Percentiles rank a stretch among this genome's conserved stretches.
These are phyloP conservation scores for Fusarium phyllophilum DNA, from an alignment of 2,329 filamentous ascomycete species.

Conservation along the genomic window DNA sequence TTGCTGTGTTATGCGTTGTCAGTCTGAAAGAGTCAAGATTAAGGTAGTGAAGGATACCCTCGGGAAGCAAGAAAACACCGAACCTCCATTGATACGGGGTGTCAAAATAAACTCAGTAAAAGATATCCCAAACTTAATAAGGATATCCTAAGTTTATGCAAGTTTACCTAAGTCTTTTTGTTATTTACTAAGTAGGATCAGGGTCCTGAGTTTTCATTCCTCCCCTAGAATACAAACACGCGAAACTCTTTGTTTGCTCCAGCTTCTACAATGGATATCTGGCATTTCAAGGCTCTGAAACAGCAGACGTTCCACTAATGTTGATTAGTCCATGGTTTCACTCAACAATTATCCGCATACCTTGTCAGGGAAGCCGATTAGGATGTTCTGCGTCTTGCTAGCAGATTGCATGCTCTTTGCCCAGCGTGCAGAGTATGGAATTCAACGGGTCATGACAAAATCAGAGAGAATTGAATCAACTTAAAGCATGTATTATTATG, in stretches of 20 bases:
- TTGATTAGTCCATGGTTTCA: neutral
- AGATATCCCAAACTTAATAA: too few relatives aligned
- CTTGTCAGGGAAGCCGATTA: neutral
- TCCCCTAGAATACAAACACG: neutral
- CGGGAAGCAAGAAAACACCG: too few relatives aligned
- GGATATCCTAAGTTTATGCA: too few relatives aligned
- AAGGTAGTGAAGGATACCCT: neutral
- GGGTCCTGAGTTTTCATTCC: too few relatives aligned
- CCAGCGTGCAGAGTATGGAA: neutral
- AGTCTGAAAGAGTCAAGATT: neutral
- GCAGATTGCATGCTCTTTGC: slow-evolving; percentile 1
- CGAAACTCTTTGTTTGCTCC: neutral
- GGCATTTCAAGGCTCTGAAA: neutral
- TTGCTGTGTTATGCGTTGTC: slow-evolving; percentile 9
- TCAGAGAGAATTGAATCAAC: neutral
- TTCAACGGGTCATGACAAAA: neutral
- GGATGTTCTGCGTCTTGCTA: slow-evolving; percentile 6
- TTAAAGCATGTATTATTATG: slow-evolving; percentile 5
- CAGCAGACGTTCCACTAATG: neutral
- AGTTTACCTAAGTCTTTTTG: too few relatives aligned
- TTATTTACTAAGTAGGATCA: too few relatives aligned
- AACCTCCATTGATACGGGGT: too few relatives aligned
- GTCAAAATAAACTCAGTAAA: too few relatives aligned
- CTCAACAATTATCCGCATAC: neutral
- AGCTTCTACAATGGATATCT: neutral